These are phyloP conservation scores for Psilocybe mexicana DNA, from an alignment of 1,284 basidiomycete genomes.

Conservation along the genomic window DNA sequence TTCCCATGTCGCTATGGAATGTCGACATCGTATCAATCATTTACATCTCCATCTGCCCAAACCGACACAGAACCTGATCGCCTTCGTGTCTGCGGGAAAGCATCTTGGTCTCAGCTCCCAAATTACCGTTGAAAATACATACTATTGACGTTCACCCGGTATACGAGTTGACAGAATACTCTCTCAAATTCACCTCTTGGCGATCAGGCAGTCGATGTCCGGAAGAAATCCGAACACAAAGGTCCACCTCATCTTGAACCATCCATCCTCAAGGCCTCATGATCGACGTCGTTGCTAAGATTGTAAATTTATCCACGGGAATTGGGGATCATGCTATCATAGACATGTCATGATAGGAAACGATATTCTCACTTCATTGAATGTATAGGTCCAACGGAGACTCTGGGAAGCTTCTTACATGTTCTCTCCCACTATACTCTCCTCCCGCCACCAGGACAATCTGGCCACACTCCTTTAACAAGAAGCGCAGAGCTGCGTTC, in stretches of 20 bases:
- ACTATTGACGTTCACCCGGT: no score
- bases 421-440: neutral
- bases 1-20: neutral
- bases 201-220: neutral
- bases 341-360: neutral
- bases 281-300: neutral
- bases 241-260: neutral
- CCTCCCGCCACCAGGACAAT: neutral
- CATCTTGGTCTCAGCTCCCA: neutral
- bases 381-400: neutral
- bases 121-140: neutral
- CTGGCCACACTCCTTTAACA: neutral
- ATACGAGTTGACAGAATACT: neutral
- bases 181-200: neutral
- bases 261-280: neutral
- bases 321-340: neutral
- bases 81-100: neutral
- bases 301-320: neutral
- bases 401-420: neutral
- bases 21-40: neutral
- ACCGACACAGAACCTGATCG: neutral
- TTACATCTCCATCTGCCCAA: neutral
- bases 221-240: neutral
- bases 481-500: neutral
- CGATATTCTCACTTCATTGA: neutral